Conservation (phyloP, 768 basidiomycete genomes). For the Termitomyces bulborhizus region DNA sequence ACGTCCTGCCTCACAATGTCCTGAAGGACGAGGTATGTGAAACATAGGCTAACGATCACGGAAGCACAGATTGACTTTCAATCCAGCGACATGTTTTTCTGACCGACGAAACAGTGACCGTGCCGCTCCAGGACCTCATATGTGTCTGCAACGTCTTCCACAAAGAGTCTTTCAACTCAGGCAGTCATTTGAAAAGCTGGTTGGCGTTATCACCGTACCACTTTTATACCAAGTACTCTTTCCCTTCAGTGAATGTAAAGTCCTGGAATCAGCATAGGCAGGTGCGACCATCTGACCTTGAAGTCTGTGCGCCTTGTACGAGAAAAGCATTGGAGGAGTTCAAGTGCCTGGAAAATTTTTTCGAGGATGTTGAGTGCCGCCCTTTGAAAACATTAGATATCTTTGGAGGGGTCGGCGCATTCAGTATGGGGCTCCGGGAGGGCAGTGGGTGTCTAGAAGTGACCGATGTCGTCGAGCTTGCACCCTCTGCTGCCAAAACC, state of each 20-base stretch:
- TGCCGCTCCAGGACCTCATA: constrained; percentile 35
- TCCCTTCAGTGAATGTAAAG: constrained; percentile 32
- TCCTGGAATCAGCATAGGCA: constrained; percentile 30
- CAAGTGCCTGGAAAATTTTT: constrained; percentile 26
- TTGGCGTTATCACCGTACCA: constrained; percentile 45
- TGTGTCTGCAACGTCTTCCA: constrained; percentile 43
- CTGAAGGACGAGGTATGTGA: constrained; percentile 53
- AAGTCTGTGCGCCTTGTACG: constrained; percentile 43
- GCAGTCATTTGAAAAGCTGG: constrained; percentile 34
- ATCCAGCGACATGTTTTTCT: constrained; percentile 55
- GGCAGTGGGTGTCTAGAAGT: constrained; percentile 48
- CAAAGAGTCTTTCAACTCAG: constrained; percentile 13
- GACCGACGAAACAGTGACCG: constrained; percentile 37
- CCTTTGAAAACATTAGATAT: constrained; percentile 35
- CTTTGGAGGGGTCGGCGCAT: constrained; percentile 55
- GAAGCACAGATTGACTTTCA: neutral
- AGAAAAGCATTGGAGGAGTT: constrained; percentile 21
- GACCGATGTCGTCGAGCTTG: constrained; percentile 65
- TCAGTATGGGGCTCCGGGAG: constrained; percentile 51
- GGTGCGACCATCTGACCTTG: constrained; percentile 28
- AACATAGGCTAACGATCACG: neutral
- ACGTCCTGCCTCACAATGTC: constrained; percentile 28
- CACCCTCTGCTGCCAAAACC: constrained; percentile 69
- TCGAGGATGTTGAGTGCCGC: constrained; percentile 16
- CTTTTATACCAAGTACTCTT: constrained; percentile 51